These are phyloP conservation scores for Rhizoctonia solani DNA, from an alignment of 1,284 basidiomycete species.

Conservation along the genomic window DNA sequence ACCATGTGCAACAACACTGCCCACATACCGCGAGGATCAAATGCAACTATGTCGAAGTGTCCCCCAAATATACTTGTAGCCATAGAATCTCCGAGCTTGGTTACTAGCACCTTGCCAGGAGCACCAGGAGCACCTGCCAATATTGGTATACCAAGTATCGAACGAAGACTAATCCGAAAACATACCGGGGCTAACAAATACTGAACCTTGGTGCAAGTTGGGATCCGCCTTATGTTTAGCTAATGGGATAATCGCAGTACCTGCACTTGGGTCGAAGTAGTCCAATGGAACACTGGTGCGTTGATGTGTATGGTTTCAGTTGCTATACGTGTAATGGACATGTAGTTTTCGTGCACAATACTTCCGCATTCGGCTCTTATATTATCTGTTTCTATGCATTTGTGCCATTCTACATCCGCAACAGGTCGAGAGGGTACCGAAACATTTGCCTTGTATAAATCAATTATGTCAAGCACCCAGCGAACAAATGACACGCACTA, in stretches of 20 bases:
- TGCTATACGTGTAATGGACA: no score
- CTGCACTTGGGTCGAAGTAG: not conserved
- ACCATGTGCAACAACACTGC: not conserved
- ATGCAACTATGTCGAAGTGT: no score
- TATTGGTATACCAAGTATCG: not conserved
- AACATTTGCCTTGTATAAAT: no score
- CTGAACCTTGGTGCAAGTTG: not conserved
- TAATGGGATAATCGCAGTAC: not conserved
- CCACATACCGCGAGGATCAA: no score
- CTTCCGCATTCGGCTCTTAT: not conserved
- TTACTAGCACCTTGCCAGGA: no score
- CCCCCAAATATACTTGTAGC: no score
- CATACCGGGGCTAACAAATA: not conserved
- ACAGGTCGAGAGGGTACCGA: not conserved
- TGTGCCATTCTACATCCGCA: not conserved
- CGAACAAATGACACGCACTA: no score
- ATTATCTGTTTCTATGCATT: not conserved
- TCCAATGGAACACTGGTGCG: not conserved
- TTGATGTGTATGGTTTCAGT: no score
- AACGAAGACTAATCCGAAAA: not conserved
- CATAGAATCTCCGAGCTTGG: not conserved
- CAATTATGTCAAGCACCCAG: no score
- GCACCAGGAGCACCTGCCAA: not conserved
- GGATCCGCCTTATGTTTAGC: not conserved
- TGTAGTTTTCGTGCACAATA: not conserved